These are phyloP conservation scores for Flaveria floridana DNA, from an alignment of 140 eudicot species.

Conservation along the genomic window DNA sequence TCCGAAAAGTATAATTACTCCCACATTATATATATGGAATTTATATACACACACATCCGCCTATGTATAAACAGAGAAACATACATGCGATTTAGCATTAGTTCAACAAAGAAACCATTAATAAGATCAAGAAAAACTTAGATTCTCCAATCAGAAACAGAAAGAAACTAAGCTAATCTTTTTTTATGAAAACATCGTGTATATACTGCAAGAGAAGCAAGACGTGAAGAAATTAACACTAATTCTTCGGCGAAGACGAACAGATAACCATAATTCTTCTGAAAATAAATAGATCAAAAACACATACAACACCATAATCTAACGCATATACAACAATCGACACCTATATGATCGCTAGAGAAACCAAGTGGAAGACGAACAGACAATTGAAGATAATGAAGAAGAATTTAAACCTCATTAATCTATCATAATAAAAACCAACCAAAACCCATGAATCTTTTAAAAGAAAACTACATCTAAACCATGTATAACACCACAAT, in stretches of 20 bases:
- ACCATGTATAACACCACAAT: background rate
- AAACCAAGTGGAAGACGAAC: background rate
- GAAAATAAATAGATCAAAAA: background rate
- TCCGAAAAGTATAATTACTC: no score
- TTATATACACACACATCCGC: no score
- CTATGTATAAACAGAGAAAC: no score
- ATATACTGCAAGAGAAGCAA: background rate
- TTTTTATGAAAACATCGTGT: background rate
- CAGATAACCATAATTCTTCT: background rate
- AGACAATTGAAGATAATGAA: background rate
- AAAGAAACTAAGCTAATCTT: background rate
- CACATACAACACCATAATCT: background rate
- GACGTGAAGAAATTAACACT: background rate
- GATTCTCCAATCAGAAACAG: background rate
- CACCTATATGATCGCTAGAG: background rate
- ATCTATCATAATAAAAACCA: no score
- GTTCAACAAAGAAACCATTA: no score
- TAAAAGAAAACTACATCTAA: background rate
- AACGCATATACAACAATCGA: no score
- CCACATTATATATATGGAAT: no score
- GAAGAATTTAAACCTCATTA: background rate
- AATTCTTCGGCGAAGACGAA: background rate
- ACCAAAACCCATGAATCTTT: background rate
- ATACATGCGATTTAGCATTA: no score
- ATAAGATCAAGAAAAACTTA: background rate